A percentile compares a stretch with the other conserved stretches of the same genome.
These are phyloP conservation scores for Thielaviopsis populi DNA, from an alignment of 2,329 filamentous ascomycete species.

Conservation along the genomic window DNA sequence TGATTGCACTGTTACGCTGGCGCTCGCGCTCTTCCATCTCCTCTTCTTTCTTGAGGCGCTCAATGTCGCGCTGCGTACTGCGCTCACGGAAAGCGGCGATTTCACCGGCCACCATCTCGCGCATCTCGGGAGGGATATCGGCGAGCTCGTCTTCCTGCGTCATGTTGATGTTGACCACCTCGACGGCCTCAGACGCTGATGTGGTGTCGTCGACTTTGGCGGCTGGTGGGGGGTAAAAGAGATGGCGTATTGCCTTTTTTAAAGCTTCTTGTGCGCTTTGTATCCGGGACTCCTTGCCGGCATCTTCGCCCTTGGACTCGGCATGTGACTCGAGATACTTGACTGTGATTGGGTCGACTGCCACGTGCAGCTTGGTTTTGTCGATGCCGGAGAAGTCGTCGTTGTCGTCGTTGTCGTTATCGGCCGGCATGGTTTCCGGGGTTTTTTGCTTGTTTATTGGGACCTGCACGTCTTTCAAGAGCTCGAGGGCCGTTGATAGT, in stretches of 20 bases:
- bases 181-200: constrained; percentile 44
- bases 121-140: constrained; percentile 91
- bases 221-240: constrained; percentile 49
- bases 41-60: constrained; percentile 76
- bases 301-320: neutral
- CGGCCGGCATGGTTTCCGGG: constrained; percentile 26
- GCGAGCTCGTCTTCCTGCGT: constrained; percentile 82
- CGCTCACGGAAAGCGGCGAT: constrained; percentile 89
- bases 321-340: constrained; percentile 71
- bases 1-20: constrained; percentile 42
- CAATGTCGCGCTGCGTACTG: constrained; percentile 74
- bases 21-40: constrained; percentile 81
- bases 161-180: constrained; percentile 80
- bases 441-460: constrained; percentile 60
- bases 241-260: constrained; percentile 49
- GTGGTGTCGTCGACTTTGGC: constrained; percentile 49
- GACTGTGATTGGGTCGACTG: constrained; percentile 67
- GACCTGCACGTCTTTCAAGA: constrained; percentile 68
- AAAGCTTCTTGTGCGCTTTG: constrained; percentile 55
- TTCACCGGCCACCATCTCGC: constrained; percentile 83
- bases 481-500: constrained; percentile 67
- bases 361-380: constrained; percentile 54
- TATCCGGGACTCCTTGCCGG: constrained; percentile 42
- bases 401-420: constrained; percentile 25
- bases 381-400: constrained; percentile 39